phyloP scores from a whole-genome alignment of 2,329 filamentous ascomycete species.

The Camillea tinctor region DNA sequence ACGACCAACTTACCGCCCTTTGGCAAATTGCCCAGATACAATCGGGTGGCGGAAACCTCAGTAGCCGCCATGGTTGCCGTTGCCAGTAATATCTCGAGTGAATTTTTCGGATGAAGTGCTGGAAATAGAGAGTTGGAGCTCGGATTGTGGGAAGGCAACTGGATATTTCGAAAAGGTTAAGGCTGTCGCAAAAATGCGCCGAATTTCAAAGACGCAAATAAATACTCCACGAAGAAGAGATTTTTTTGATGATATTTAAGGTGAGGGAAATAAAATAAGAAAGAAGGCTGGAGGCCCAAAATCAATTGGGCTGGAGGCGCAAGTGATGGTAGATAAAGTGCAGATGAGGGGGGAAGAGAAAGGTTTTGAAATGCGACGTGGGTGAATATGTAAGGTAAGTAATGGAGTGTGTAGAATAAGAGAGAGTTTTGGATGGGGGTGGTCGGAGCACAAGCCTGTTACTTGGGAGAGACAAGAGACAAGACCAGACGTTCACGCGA shows the following conservation, averaged over 20 bases:
- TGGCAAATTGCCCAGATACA: constrained; percentile 97
- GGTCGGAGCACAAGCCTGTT: not conserved
- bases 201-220: constrained; percentile 3
- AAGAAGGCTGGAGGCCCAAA: not conserved
- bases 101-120: constrained; percentile 6
- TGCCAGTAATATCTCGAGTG: not conserved
- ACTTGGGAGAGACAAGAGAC: too few species aligned
- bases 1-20: constrained; percentile 74
- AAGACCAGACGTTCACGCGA: not conserved
- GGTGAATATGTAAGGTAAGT: not conserved
- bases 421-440: not conserved
- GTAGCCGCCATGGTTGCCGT: constrained; percentile 28
- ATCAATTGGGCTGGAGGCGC: not conserved
- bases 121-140: not conserved
- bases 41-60: constrained; percentile 86
- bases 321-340: not conserved
- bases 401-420: not conserved
- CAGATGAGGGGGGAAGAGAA: constrained; percentile 1
- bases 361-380: not conserved
- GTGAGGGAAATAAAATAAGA: not conserved
- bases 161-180: constrained; percentile 1
- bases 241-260: not conserved
- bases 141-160: not conserved
- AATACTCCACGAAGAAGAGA: not conserved
- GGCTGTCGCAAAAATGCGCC: constrained; percentile 8